Conservation (phyloP, 176 grass and related monocot genomes). For the Leersia perrieri region DNA sequence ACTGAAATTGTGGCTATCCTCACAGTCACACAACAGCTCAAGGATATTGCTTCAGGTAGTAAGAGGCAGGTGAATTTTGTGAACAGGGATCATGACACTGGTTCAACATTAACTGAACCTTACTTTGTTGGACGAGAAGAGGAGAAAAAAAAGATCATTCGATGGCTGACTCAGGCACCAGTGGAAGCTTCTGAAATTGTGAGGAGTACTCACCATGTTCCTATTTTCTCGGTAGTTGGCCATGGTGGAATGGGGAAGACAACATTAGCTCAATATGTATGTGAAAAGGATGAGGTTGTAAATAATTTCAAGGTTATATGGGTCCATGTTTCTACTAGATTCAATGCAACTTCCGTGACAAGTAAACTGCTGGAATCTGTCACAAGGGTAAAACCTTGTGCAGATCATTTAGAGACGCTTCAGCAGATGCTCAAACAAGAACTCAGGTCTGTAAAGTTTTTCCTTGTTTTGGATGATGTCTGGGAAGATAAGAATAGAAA, state of each 20-base stretch:
- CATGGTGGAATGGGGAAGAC: conserved; percentile 47
- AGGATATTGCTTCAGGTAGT: not conserved
- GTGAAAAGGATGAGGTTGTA: not conserved
- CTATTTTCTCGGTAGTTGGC: conserved; percentile 38
- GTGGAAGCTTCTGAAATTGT: not conserved
- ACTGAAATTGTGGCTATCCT: not conserved
- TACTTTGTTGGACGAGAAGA: conserved; percentile 26
- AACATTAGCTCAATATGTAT: conserved; percentile 24
- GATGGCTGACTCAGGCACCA: conserved; percentile 30
- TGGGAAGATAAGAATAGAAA: conserved; percentile 22
- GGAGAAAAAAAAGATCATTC: conserved; percentile 18
- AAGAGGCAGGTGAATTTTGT: not conserved
- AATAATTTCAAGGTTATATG: conserved; percentile 35
- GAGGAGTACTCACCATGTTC: not conserved
- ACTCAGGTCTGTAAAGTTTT: not conserved
- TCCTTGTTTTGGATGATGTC: conserved; percentile 57
- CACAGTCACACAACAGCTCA: not conserved
- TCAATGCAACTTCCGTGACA: not conserved
- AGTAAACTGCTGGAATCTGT: not conserved
- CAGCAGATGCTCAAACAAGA: conserved; percentile 19
- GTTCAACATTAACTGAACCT: conserved; percentile 19
- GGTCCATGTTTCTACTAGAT: conserved; percentile 28
- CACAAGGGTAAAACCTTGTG: not conserved
- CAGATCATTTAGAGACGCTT: conserved; percentile 14
- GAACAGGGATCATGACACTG: conserved; percentile 12